A percentile compares a stretch with the other conserved stretches of the same genome.
phyloP scores from a whole-genome alignment of 1,284 basidiomycete species.

The Papiliotrema nemorosa region DNA sequence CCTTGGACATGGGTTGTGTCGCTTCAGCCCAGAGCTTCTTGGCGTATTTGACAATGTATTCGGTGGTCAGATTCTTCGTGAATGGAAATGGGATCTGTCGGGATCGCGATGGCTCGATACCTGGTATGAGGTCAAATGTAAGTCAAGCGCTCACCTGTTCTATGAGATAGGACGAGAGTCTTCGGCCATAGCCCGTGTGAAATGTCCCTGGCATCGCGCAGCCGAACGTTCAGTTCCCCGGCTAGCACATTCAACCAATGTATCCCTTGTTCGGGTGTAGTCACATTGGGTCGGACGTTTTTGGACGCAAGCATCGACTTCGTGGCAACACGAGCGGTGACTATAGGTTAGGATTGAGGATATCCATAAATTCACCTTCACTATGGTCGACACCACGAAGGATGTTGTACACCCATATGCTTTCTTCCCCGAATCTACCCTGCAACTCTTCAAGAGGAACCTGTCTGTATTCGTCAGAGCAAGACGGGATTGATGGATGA shows the following conservation, averaged over 20 bases:
- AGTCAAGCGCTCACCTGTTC: constrained; percentile 59
- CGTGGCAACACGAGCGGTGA: constrained; percentile 75
- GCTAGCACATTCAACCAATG: constrained; percentile 90
- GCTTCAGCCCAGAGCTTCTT: constrained; percentile 86
- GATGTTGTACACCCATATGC: constrained; percentile 84
- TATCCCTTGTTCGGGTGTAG: constrained; percentile 65
- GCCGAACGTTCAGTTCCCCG: constrained; percentile 78
- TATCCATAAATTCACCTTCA: constrained; percentile 65
- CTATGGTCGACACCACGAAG: constrained; percentile 78
- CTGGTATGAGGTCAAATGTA: constrained; percentile 52
- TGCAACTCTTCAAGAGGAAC: constrained; percentile 54
- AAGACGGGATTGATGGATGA: not conserved
- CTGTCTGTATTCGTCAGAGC: constrained; percentile 28
- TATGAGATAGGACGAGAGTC: constrained; percentile 71
- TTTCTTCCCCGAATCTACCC: constrained; percentile 55
- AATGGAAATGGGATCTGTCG: constrained; percentile 83
- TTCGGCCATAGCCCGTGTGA: constrained; percentile 86
- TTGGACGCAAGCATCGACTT: constrained; percentile 95
- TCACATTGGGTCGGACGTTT: constrained; percentile 76
- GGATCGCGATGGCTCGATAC: constrained; percentile 64
- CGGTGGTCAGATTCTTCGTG: constrained; percentile 65
- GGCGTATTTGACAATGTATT: constrained; percentile 71
- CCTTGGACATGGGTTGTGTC: constrained; percentile 54
- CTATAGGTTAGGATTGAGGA: constrained; percentile 49
- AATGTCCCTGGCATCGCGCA: constrained; percentile 73